Conservation (phyloP, 371 early-diverging fungal genomes). For the Conidiobolus incongruus region DNA sequence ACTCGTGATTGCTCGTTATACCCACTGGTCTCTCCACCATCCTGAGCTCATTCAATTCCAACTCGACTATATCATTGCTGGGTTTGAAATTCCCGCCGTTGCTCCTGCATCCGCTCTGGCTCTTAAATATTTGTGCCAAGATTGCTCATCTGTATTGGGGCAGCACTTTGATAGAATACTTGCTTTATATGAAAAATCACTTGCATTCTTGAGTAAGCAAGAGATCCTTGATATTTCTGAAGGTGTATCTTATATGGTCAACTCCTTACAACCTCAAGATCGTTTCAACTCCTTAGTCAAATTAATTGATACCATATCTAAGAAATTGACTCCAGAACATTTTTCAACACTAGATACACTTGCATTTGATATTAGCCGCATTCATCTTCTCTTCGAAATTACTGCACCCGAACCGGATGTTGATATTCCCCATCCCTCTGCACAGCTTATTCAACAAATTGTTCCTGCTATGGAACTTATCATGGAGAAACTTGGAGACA, state of each 20-base stretch:
- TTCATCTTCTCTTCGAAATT: conserved; percentile 24
- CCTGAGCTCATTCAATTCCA: conserved; percentile 76
- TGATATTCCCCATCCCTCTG: conserved; percentile 35
- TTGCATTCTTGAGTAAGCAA: conserved; percentile 28
- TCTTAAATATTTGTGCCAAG: conserved; percentile 67
- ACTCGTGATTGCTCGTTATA: conserved; percentile 84
- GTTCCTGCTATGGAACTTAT: conserved; percentile 51
- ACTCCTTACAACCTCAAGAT: conserved; percentile 35
- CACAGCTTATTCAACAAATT: conserved; percentile 41
- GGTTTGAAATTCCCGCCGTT: conserved; percentile 66
- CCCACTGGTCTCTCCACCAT: conserved; percentile 75
- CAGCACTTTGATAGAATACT: conserved; percentile 49
- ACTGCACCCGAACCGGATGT: conserved; percentile 23
- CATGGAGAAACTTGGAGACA: conserved; percentile 22
- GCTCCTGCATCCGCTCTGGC: conserved; percentile 76
- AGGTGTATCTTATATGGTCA: conserved; percentile 71
- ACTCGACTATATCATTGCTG: conserved; percentile 60
- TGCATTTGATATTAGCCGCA: conserved; percentile 20
- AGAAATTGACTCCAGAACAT: conserved; percentile 23
- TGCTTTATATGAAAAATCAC: conserved; percentile 42
- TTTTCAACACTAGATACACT: conserved; percentile 12
- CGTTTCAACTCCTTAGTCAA: conserved; percentile 40
- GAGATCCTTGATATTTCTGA: conserved; percentile 68
- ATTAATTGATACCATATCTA: conserved; percentile 67
- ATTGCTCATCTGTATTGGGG: conserved; percentile 40